Evolutionary conservation across 2,329 filamentous ascomycete genomes (phyloP), one percentile per base, ranked within the genome.

Genomic region (Hypoxylon sp.): DNA sequence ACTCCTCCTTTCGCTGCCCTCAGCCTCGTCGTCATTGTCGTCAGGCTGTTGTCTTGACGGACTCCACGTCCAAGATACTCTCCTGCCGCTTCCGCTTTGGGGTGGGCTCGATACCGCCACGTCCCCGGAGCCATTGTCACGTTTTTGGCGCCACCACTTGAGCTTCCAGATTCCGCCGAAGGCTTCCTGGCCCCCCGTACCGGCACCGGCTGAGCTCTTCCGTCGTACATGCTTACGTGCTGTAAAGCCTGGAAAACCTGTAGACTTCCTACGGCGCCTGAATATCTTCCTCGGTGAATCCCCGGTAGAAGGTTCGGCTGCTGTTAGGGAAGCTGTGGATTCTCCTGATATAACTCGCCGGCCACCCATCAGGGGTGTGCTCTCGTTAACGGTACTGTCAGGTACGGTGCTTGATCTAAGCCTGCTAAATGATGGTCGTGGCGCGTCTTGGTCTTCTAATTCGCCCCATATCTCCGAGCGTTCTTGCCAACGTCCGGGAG

Each of bases 391-490:
- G 1, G 69, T 73, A 0, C 49, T 63, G 13, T 51, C 49, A 6
- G 82, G 80, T 29, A 84, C 57, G 2, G 82, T 83, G 50, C 75
- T 80, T 9, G 82, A 82, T 11, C 82, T 78, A 20, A 75, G 70
- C 41, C 80, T 75, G 37, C 69, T 72, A 3, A 72, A 65, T 0
- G 76, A 73, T 48, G 77, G 75, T 54, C 73, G 76, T 24, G 76
- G 72, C 17, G 77, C 74, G 47, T 85, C 83, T 35, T 89, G 86
- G 67, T 96, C 92, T 69, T 95, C 88, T 11, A 97, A 81, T 72
- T 96, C 92, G 53, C 87, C 90, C 92, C 92, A 96, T 26, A 96
- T 95, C 67, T 95, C 90, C 29, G 86, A 87, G 1, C 85, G 84
- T 70, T 95, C 90, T 54, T 85, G 78, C 80, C 84, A 85, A 49